These are phyloP conservation scores for Lactarius psammicola DNA, from an alignment of 768 basidiomycete species.

Conservation along the genomic window DNA sequence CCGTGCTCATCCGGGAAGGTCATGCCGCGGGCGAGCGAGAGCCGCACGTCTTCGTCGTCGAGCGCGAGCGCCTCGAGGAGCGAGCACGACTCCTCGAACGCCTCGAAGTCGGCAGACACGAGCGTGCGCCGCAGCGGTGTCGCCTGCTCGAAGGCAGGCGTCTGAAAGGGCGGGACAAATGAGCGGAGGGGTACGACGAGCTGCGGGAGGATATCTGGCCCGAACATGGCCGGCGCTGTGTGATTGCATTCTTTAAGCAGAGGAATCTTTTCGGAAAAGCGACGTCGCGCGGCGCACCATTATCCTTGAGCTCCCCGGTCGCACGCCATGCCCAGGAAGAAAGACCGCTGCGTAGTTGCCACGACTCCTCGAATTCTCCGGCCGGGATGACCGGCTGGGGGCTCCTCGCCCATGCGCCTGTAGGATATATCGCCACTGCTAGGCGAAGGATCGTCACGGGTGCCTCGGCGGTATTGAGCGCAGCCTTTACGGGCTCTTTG, in stretches of 20 bases:
- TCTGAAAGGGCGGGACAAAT: constrained; percentile 56
- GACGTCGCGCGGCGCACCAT: constrained; percentile 45
- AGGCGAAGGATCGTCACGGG: constrained; percentile 66
- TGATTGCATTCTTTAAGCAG: constrained; percentile 9
- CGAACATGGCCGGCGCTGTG: constrained; percentile 57
- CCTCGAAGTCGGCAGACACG: constrained; percentile 64
- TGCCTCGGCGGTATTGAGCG: constrained; percentile 67
- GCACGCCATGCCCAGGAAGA: constrained; percentile 78
- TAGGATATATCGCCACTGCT: constrained; percentile 68
- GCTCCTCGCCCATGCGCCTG: constrained; percentile 56
- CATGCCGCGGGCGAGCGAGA: constrained; percentile 65
- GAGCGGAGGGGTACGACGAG: constrained; percentile 56
- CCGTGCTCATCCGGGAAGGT: constrained; percentile 57
- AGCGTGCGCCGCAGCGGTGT: constrained; percentile 45
- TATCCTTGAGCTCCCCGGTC: constrained; percentile 70
- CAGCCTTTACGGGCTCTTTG: constrained; percentile 66
- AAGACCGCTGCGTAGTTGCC: constrained; percentile 62
- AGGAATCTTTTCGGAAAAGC: not conserved
- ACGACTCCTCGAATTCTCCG: constrained; percentile 48
- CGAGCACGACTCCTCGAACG: constrained; percentile 71
- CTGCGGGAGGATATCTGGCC: constrained; percentile 60
- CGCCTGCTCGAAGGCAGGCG: constrained; percentile 40
- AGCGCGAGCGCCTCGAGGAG: constrained; percentile 74
- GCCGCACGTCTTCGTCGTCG: constrained; percentile 73
- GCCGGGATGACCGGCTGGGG: constrained; percentile 32